phyloP scores from a whole-genome alignment of 129 eudicot genomes.

The Pittosporum tobira region DNA sequence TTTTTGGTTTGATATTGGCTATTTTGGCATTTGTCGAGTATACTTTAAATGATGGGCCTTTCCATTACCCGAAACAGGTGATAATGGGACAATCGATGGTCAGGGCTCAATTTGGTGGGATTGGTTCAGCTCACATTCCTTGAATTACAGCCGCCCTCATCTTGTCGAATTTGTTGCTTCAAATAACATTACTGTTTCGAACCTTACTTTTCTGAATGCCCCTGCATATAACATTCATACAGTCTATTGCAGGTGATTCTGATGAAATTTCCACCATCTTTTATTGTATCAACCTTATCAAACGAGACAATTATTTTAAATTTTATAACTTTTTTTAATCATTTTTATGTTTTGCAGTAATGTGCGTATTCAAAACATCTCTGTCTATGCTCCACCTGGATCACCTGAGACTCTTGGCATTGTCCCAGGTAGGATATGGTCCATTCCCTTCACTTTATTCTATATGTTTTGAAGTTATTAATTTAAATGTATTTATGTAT shows the following conservation, averaged over 20 bases:
- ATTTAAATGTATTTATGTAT: no score
- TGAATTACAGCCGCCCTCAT: slow-evolving; percentile 68
- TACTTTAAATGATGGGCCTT: no score
- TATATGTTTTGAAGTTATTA: no score
- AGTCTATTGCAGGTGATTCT: slow-evolving; percentile 65
- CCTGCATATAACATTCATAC: slow-evolving; percentile 73
- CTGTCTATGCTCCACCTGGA: slow-evolving; percentile 48
- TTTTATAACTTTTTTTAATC: no score
- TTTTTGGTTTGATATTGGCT: no score
- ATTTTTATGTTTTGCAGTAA: slow-evolving; percentile 34
- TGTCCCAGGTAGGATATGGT: slow-evolving; percentile 56
- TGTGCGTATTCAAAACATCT: slow-evolving; percentile 61
- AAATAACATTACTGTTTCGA: slow-evolving; percentile 50
- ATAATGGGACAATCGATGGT: slow-evolving; percentile 76
- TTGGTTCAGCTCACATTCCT: no score
- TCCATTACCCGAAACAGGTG: slow-evolving; percentile 33
- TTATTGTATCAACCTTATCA: neutral
- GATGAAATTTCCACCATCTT: neutral
- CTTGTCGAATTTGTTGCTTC: slow-evolving; percentile 58
- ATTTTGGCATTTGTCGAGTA: no score
- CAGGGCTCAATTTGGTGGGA: slow-evolving; percentile 93
- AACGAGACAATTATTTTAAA: neutral
- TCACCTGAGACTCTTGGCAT: slow-evolving; percentile 71
- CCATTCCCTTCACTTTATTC: no score
- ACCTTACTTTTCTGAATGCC: slow-evolving; percentile 62